phyloP scores from a whole-genome alignment of 306 rosid genomes.

The Vigna nakashimae region DNA sequence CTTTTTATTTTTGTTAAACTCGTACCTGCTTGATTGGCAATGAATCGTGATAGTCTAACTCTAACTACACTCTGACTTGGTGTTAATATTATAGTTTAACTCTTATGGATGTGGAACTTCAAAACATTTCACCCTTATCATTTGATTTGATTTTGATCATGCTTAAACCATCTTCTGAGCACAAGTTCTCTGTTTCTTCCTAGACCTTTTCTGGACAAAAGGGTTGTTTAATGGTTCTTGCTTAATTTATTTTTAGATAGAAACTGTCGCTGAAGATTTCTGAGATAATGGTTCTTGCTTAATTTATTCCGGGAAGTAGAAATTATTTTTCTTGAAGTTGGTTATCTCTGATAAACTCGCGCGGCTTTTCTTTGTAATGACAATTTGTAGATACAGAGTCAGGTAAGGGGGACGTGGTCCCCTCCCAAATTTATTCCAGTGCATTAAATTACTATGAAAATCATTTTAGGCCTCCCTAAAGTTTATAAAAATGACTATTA shows the following conservation, averaged over 20 bases:
- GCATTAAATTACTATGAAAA: too few relatives aligned
- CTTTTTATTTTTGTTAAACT: not conserved
- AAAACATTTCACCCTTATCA: slow-evolving; percentile 11
- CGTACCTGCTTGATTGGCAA: not conserved
- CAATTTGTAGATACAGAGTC: not conserved
- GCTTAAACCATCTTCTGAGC: slow-evolving; percentile 27
- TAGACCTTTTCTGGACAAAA: not conserved
- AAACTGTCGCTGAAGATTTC: slow-evolving; percentile 8
- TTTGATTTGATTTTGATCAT: not conserved
- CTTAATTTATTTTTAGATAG: slow-evolving; percentile 19
- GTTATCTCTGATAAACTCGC: not conserved
- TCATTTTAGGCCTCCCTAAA: not conserved
- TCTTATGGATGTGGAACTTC: not conserved
- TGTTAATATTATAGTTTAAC: slow-evolving; percentile 3
- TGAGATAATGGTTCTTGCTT: not conserved
- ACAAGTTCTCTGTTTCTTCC: not conserved
- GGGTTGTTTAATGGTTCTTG: not conserved
- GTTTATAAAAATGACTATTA: too few relatives aligned
- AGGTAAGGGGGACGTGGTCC: not conserved
- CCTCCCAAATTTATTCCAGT: not conserved
- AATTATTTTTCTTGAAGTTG: slow-evolving; percentile 6
- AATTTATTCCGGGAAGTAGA: not conserved
- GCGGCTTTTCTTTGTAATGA: slow-evolving; percentile 27
- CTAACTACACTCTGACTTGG: not conserved
- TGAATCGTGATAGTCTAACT: not conserved